These are phyloP conservation scores for Venturia asperata DNA, from an alignment of 2,329 filamentous ascomycete species.

Conservation along the genomic window DNA sequence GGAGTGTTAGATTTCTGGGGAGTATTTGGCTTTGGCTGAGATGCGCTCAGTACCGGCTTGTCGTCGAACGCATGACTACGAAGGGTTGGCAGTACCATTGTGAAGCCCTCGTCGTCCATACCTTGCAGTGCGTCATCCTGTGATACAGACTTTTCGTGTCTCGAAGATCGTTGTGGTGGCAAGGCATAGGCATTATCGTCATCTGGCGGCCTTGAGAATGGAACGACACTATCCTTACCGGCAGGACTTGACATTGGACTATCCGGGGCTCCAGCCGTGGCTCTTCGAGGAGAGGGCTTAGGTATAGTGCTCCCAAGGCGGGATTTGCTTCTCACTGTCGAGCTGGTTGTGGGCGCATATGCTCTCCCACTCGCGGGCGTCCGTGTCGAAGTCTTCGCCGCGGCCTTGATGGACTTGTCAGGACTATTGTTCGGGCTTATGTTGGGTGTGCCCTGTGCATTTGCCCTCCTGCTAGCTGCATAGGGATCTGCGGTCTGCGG, in stretches of 20 bases:
- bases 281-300: conserved; percentile 24
- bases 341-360: conserved; percentile 16
- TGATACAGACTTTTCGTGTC: conserved; percentile 27
- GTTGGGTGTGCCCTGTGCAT: conserved; percentile 40
- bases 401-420: conserved; percentile 26
- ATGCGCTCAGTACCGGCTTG: conserved; percentile 11
- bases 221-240: conserved; percentile 43
- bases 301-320: conserved; percentile 13
- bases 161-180: conserved; percentile 13
- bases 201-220: conserved; percentile 30
- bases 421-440: conserved; percentile 42
- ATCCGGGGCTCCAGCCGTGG: conserved; percentile 21
- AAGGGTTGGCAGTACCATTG: conserved; percentile 43
- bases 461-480: conserved; percentile 29
- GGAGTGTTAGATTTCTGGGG: conserved; percentile 12
- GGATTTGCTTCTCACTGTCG: conserved; percentile 16
- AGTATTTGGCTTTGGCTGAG: conserved; percentile 1
- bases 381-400: conserved; percentile 23
- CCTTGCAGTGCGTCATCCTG: conserved; percentile 33
- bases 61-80: conserved; percentile 15
- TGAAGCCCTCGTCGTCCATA: conserved; percentile 42
- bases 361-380: conserved; percentile 16
- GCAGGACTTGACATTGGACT: conserved; percentile 31
- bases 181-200: conserved; percentile 12
- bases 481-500: conserved; percentile 52